phyloP scores from a whole-genome alignment of 768 basidiomycete genomes.

The Calocybe indica region DNA sequence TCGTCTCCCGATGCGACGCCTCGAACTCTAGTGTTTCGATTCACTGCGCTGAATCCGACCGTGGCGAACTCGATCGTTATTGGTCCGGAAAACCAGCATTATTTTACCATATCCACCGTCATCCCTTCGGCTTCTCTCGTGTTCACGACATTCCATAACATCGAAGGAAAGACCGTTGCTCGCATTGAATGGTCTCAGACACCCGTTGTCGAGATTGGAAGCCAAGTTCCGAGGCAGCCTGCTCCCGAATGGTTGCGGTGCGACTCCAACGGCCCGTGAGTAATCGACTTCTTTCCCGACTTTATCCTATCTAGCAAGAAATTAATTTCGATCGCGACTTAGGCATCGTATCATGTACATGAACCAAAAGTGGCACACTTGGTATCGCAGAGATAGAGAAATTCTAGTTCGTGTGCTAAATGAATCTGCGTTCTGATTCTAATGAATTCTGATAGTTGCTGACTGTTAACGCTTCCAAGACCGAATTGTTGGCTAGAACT shows the following conservation, averaged over 20 bases:
- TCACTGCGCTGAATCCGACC: constrained; percentile 34
- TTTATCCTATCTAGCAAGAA: background rate
- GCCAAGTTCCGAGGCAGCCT: constrained; percentile 25
- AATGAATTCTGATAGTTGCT: constrained; percentile 22
- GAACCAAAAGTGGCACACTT: constrained; percentile 32
- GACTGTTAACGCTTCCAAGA: constrained; percentile 12
- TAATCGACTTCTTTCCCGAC: background rate
- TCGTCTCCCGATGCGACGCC: too few relatives aligned
- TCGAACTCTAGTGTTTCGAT: constrained; percentile 19
- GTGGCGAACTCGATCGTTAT: constrained; percentile 37
- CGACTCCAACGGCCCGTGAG: background rate
- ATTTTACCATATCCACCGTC: constrained; percentile 31
- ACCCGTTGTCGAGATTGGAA: constrained; percentile 27
- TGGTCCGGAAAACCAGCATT: constrained; percentile 33
- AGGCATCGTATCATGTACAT: constrained; percentile 34
- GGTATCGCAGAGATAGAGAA: constrained; percentile 24
- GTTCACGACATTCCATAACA: constrained; percentile 32
- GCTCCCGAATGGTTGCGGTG: constrained; percentile 31
- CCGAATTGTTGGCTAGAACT: constrained; percentile 27
- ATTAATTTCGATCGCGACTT: background rate
- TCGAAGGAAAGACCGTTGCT: constrained; percentile 28
- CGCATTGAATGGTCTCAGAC: constrained; percentile 33
- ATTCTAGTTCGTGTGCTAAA: constrained; percentile 16
- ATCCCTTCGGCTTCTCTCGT: constrained; percentile 15
- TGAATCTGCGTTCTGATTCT: background rate